Evolutionary conservation across 768 basidiomycete species (phyloP).

Genomic region (Phylloporus arenicola): DNA sequence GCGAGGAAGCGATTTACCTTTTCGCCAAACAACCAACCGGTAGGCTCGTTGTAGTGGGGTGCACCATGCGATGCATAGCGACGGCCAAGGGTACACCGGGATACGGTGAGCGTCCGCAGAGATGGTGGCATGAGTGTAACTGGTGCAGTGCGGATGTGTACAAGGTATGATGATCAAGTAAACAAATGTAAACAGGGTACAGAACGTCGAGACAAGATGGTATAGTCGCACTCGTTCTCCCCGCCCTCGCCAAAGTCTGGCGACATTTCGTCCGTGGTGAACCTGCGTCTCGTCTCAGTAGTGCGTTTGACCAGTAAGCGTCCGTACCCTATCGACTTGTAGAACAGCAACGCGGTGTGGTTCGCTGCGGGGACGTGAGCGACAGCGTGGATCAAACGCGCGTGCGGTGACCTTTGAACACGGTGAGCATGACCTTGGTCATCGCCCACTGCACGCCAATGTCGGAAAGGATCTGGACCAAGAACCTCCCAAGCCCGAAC

Average conservation of each 20-base stretch:
- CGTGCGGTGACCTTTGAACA: constrained; percentile 54
- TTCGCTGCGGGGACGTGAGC: constrained; percentile 37
- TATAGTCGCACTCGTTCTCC: constrained; percentile 35
- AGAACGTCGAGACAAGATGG: constrained; percentile 31
- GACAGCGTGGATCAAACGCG: neutral
- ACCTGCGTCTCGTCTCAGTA: constrained; percentile 36
- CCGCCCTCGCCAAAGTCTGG: constrained; percentile 36
- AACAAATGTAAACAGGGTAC: constrained; percentile 24
- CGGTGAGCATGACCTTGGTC: constrained; percentile 72
- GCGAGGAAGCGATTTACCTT: constrained; percentile 46
- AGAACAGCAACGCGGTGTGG: constrained; percentile 43
- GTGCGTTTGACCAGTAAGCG: neutral
- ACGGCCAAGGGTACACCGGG: constrained; percentile 27
- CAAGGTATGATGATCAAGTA: constrained; percentile 3
- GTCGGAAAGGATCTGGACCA: constrained; percentile 45
- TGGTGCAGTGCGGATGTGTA: constrained; percentile 1
- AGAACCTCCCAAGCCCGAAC: constrained; percentile 51
- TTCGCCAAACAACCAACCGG: constrained; percentile 84
- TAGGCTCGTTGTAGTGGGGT: constrained; percentile 84
- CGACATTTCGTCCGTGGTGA: constrained; percentile 47
- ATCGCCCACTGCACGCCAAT: constrained; percentile 53
- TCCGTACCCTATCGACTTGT: constrained; percentile 48
- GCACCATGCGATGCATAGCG: constrained; percentile 71
- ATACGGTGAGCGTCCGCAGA: constrained; percentile 33
- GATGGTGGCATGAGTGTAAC: constrained; percentile 40